A percentile compares a stretch with the other conserved stretches of the same genome.
phyloP scores from a whole-genome alignment of 179 eudicot species.

The Gypsophila paniculata region DNA sequence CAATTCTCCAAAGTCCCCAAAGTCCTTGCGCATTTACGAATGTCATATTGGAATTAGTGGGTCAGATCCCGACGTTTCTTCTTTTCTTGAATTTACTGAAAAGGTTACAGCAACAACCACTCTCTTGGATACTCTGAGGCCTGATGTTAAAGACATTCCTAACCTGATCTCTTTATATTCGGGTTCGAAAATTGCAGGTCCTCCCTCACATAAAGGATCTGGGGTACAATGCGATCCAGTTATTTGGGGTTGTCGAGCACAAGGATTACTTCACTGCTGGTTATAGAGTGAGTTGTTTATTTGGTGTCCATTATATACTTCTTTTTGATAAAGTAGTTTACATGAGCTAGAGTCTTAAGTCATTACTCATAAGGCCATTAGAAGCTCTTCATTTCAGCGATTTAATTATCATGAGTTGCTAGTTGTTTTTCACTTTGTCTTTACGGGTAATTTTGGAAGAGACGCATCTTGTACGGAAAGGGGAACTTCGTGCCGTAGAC shows the following conservation, averaged over 20 bases:
- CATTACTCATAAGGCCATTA: neutral
- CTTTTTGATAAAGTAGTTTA: neutral
- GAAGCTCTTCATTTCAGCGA: conserved; percentile 1
- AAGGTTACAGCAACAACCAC: conserved; percentile 42
- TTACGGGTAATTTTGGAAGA: conserved; percentile 14
- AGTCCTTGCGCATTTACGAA: conserved; percentile 87
- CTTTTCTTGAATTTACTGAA: conserved; percentile 71
- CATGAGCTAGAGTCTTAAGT: neutral
- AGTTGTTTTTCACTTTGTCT: neutral
- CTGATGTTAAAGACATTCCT: conserved; percentile 10
- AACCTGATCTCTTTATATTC: conserved; percentile 6
- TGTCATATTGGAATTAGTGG: conserved; percentile 94
- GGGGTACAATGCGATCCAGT: conserved; percentile 90
- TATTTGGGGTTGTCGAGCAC: conserved; percentile 93
- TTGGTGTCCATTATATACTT: neutral
- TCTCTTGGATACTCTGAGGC: conserved; percentile 15
- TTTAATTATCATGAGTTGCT: neutral
- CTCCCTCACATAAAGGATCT: conserved; percentile 78
- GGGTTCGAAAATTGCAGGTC: conserved; percentile 41
- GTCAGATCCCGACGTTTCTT: conserved; percentile 64
- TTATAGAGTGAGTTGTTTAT: conserved; percentile 65
- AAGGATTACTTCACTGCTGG: conserved; percentile 96
- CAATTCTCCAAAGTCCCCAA: conserved; percentile 55
- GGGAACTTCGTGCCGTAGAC: no score
- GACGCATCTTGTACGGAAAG: no score